Percentiles rank a stretch among this genome's conserved stretches.
Evolutionary conservation across 1,139 yeast species (phyloP).

Genomic region (Saccharomycopsis crataegensis): DNA sequence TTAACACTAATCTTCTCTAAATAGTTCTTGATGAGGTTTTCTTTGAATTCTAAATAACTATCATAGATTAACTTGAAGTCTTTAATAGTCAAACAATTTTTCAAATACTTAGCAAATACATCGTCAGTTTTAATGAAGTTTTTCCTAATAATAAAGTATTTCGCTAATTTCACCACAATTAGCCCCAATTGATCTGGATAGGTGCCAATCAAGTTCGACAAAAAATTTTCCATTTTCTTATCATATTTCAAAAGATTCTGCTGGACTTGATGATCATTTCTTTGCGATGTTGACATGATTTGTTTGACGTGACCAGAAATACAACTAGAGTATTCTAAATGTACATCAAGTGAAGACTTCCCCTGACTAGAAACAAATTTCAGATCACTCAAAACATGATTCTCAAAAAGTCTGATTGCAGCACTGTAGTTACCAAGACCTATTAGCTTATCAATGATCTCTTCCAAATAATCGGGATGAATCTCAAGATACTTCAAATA

Average conservation of each 20-base stretch:
- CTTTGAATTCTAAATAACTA: constrained; percentile 56
- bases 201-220: constrained; percentile 33
- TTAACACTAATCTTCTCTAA: constrained; percentile 28
- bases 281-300: constrained; percentile 13
- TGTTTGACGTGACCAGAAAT: constrained; percentile 29
- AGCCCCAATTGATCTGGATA: constrained; percentile 59
- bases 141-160: constrained; percentile 35
- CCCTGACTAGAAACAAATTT: constrained; percentile 30
- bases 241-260: constrained; percentile 13
- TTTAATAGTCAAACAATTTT: constrained; percentile 40
- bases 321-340: constrained; percentile 42
- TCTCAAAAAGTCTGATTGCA: constrained; percentile 25
- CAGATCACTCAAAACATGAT: constrained; percentile 28
- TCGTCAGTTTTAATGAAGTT: constrained; percentile 39
- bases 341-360: constrained; percentile 36
- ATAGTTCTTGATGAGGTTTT: constrained; percentile 35
- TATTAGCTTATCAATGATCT: constrained; percentile 28
- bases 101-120: constrained; percentile 26
- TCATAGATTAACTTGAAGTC: constrained; percentile 67
- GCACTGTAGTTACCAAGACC: constrained; percentile 25
- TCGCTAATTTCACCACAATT: constrained; percentile 44
- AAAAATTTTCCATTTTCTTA: constrained; percentile 30
- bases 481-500: constrained; percentile 41
- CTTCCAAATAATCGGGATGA: constrained; percentile 31
- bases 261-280: background rate